Evolutionary conservation across 73 alveolate genomes (phyloP), one percentile per base, ranked within the genome.

Genomic region (Durusdinium trenchii): DNA sequence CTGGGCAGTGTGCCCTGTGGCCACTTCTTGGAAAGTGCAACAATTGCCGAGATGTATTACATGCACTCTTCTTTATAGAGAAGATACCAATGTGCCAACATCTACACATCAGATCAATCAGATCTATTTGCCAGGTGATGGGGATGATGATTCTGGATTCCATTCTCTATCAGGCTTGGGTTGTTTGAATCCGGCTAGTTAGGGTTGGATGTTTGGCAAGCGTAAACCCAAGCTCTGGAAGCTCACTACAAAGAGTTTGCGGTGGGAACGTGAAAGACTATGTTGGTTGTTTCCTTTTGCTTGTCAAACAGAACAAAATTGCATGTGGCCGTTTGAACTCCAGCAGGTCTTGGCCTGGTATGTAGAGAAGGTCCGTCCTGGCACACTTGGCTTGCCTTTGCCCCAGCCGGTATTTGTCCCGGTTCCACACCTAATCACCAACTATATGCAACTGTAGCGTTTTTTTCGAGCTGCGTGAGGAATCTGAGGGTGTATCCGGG

Each of bases 341-440:
- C 81, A 42, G 75, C 86, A 51, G 98, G 82, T 85, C 18, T 32
- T 52, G 60, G 98, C 99, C 6, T 69, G 98, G 89, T 99, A 94
- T 62, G 95, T 94, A 35, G 99, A 98, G 90, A 98, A 99, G 50
- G 99, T 99, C 90, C 86, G 97, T 35, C 93, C 96, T 1, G 90
- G 96, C 40, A 96, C 83, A 42, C n/a, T 75, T 78, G 95, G 96
- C 4, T 36, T 93, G 89, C 96, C 99, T 6, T n/a, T 10, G 84
- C 67, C 95, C 51, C 61, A 42, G 67, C 12, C 51, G 32, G 18
- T 60, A 40, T 26, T 45, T 32, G 28, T 45, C 57, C 26, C 42
- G 40, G 23, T 26, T 38, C 42, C 79, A 54, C 46, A 43, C 35
- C 51, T 46, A n/a, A 57, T 69, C n/a, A 20, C 64, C 28, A 20